A percentile compares a stretch with the other conserved stretches of the same genome.
Evolutionary conservation across 257 asterid species (phyloP).

Genomic region (Coffea eugenioides): DNA sequence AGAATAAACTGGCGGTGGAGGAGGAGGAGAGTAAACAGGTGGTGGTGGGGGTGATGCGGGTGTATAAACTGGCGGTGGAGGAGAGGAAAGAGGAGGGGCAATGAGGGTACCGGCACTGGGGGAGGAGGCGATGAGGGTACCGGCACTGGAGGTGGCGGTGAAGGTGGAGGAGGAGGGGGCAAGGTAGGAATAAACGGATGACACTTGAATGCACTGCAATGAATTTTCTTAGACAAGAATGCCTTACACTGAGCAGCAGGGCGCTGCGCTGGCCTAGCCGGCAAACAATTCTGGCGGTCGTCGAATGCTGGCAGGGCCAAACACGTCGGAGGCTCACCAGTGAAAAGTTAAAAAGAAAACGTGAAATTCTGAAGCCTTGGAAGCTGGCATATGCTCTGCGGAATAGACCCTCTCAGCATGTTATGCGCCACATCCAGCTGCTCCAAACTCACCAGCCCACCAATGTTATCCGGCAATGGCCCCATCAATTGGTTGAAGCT

Average conservation of each 20-base stretch:
- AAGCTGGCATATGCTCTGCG: slow-evolving; percentile 56
- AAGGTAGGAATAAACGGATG: slow-evolving; percentile 59
- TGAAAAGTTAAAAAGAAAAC: slow-evolving; percentile 61
- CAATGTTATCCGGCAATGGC: slow-evolving; percentile 60
- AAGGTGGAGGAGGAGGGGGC: slow-evolving; percentile 58
- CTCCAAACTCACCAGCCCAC: slow-evolving; percentile 70
- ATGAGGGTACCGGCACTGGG: slow-evolving; percentile 26
- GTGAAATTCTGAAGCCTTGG: slow-evolving; percentile 74
- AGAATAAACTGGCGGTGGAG: slow-evolving; percentile 19
- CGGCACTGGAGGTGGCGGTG: slow-evolving; percentile 37
- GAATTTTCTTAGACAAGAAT: slow-evolving; percentile 51
- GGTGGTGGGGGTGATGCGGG: slow-evolving; percentile 16
- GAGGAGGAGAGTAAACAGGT: slow-evolving; percentile 15
- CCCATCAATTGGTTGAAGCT: slow-evolving; percentile 65
- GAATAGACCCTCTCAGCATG: slow-evolving; percentile 56
- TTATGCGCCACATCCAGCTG: slow-evolving; percentile 79
- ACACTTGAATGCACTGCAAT: slow-evolving; percentile 74
- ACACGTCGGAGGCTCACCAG: slow-evolving; percentile 74
- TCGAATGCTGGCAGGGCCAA: slow-evolving; percentile 55
- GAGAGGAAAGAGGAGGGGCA: slow-evolving; percentile 25
- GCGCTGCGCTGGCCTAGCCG: slow-evolving; percentile 60
- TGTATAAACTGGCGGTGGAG: slow-evolving; percentile 26
- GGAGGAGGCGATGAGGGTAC: slow-evolving; percentile 32
- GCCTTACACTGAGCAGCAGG: slow-evolving; percentile 55
- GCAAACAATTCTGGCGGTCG: slow-evolving; percentile 67